Percentiles rank a stretch among this genome's conserved stretches.
phyloP scores from a whole-genome alignment of 305 asterid species.

The Fraxinus xanthoxyloides region DNA sequence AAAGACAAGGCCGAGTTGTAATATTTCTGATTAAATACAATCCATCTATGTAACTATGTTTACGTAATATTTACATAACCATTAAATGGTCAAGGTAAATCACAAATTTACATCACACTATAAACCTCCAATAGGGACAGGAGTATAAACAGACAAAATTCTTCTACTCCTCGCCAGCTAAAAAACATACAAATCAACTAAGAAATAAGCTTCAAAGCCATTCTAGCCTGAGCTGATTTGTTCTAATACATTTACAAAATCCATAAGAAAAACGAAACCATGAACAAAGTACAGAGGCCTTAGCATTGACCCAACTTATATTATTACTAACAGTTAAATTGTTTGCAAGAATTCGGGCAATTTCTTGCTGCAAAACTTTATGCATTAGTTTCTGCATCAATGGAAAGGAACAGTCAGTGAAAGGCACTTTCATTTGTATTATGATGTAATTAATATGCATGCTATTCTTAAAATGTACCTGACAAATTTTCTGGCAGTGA shows the following conservation, averaged over 20 bases:
- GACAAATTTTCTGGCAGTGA: conserved; percentile 32
- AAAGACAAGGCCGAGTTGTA: background rate
- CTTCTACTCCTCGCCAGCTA: background rate
- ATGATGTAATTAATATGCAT: background rate
- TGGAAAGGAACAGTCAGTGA: background rate
- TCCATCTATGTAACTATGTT: background rate
- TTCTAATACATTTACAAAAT: background rate
- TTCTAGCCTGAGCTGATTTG: background rate
- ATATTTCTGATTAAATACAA: background rate
- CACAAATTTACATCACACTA: background rate
- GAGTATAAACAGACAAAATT: background rate
- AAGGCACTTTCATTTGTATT: background rate
- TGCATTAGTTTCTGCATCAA: background rate
- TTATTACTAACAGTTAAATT: background rate
- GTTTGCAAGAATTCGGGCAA: background rate
- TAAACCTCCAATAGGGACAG: background rate
- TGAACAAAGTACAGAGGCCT: background rate
- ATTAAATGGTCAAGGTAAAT: background rate
- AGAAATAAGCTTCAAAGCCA: background rate
- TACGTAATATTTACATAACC: background rate
- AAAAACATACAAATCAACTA: background rate
- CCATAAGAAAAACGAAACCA: background rate
- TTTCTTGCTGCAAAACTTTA: background rate
- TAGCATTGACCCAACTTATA: background rate
- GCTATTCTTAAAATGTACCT: conserved; percentile 21